These are phyloP conservation scores for Volutella citrinella DNA, from an alignment of 2,329 filamentous ascomycete genomes.

Conservation along the genomic window DNA sequence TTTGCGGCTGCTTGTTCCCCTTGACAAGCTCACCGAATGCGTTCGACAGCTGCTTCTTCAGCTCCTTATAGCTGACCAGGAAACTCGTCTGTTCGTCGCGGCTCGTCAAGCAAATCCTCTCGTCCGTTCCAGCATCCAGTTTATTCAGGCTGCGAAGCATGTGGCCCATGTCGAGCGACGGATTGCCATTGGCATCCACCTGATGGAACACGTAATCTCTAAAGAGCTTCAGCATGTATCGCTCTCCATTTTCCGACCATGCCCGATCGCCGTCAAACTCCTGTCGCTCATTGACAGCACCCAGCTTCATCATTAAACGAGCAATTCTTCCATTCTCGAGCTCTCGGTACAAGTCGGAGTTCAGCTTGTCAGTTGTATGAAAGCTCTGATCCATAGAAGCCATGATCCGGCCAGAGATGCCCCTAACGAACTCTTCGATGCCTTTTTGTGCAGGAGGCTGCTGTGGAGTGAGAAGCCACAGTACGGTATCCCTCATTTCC, in stretches of 20 bases:
- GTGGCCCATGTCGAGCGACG: constrained; percentile 83
- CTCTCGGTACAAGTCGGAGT: constrained; percentile 70
- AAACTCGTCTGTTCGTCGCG: constrained; percentile 88
- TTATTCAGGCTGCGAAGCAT: constrained; percentile 87
- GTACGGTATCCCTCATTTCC: constrained; percentile 74
- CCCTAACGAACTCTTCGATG: constrained; percentile 74
- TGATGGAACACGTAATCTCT: constrained; percentile 97
- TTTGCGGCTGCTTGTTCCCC: constrained; percentile 38
- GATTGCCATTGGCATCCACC: constrained; percentile 79
- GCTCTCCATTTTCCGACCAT: constrained; percentile 91
- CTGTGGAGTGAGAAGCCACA: constrained; percentile 74
- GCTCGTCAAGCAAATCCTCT: constrained; percentile 81
- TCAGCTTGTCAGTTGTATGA: constrained; percentile 75
- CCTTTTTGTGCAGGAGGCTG: constrained; percentile 58
- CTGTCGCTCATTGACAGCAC: constrained; percentile 83
- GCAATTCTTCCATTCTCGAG: constrained; percentile 87
- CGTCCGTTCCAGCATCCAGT: constrained; percentile 83
- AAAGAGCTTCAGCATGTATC: constrained; percentile 92
- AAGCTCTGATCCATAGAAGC: constrained; percentile 73
- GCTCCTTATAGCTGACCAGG: constrained; percentile 84
- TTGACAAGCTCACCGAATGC: constrained; percentile 59
- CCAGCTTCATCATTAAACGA: constrained; percentile 77
- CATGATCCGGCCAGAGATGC: constrained; percentile 75
- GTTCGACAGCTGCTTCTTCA: constrained; percentile 63
- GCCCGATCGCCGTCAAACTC: constrained; percentile 74